Conservation (phyloP, 2,329 filamentous ascomycete species). For the Stagonosporopsis vannaccii region DNA sequence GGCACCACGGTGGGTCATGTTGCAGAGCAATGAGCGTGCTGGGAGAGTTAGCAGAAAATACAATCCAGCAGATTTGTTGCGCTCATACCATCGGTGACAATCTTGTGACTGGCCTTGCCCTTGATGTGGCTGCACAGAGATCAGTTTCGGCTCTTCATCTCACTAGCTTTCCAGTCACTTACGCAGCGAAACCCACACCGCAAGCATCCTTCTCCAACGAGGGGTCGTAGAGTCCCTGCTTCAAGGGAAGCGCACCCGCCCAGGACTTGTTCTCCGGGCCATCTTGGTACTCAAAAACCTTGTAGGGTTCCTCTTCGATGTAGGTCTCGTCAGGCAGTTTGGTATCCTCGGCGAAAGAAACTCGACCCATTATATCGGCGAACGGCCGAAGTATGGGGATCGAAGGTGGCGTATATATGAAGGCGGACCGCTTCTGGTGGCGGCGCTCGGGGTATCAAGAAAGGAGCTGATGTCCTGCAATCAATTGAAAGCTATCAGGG, state of each 20-base stretch:
- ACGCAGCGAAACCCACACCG: slow-evolving; percentile 99
- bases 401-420: slow-evolving; percentile 31
- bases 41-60: slow-evolving; percentile 34
- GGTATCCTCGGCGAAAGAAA: slow-evolving; percentile 60
- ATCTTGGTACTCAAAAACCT: slow-evolving; percentile 84
- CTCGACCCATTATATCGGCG: slow-evolving; percentile 63
- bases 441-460: slow-evolving; percentile 34
- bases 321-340: slow-evolving; percentile 54
- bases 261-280: slow-evolving; percentile 83
- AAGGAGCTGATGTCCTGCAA: slow-evolving; percentile 36
- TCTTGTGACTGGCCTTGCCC: slow-evolving; percentile 96
- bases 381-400: slow-evolving; percentile 53
- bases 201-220: slow-evolving; percentile 98
- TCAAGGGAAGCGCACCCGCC: slow-evolving; percentile 94
- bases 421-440: slow-evolving; percentile 29
- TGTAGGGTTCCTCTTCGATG: slow-evolving; percentile 66
- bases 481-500: slow-evolving; percentile 22
- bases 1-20: slow-evolving; percentile 99
- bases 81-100: slow-evolving; percentile 90
- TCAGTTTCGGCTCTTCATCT: slow-evolving; percentile 30
- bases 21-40: slow-evolving; percentile 95
- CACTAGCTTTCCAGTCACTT: slow-evolving; percentile 51
- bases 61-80: background rate
- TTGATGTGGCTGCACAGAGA: slow-evolving; percentile 80
- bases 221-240: slow-evolving; percentile 98